Percentiles rank a stretch among this genome's conserved stretches.
Evolutionary conservation across 495 filamentous ascomycete genomes (phyloP).

Genomic region (Annulohypoxylon stygium): DNA sequence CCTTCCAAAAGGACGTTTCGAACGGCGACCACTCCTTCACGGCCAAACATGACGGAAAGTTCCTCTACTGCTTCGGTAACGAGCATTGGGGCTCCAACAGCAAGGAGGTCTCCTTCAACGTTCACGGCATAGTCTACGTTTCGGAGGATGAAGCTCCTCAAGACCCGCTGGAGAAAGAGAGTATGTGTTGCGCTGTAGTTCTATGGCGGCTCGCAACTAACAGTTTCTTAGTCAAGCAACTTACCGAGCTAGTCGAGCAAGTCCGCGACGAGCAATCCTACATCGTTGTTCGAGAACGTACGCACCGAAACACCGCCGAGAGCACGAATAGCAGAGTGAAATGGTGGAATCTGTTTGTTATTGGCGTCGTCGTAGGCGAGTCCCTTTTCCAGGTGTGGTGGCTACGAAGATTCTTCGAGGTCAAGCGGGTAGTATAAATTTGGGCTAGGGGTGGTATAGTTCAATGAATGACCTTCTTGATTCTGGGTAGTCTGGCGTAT

Average conservation of each 20-base stretch:
- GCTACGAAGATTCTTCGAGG: constrained; percentile 98
- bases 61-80: constrained; percentile 98
- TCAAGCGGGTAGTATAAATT: constrained; percentile 60
- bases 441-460: constrained; percentile 1
- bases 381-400: constrained; percentile 99
- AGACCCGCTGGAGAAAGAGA: constrained; percentile 92
- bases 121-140: constrained; percentile 98
- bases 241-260: constrained; percentile 87
- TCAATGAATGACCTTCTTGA: constrained; percentile 32
- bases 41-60: constrained; percentile 86
- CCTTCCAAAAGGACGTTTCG: constrained; percentile 81
- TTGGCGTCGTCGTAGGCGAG: constrained; percentile 89
- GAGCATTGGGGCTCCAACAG: constrained; percentile 91
- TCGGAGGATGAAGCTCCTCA: constrained; percentile 84
- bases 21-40: constrained; percentile 95
- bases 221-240: constrained; percentile 74
- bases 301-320: constrained; percentile 97
- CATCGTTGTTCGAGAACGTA: constrained; percentile 93
- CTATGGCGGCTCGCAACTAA: neutral
- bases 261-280: constrained; percentile 98
- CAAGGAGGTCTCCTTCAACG: constrained; percentile 99
- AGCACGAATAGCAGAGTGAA: constrained; percentile 97
- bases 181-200: constrained; percentile 57
- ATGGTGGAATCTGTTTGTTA: constrained; percentile 99
- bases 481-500: constrained; percentile 48